These are phyloP conservation scores for Auricularia auricula-judae DNA, from an alignment of 768 basidiomycete species.

Conservation along the genomic window DNA sequence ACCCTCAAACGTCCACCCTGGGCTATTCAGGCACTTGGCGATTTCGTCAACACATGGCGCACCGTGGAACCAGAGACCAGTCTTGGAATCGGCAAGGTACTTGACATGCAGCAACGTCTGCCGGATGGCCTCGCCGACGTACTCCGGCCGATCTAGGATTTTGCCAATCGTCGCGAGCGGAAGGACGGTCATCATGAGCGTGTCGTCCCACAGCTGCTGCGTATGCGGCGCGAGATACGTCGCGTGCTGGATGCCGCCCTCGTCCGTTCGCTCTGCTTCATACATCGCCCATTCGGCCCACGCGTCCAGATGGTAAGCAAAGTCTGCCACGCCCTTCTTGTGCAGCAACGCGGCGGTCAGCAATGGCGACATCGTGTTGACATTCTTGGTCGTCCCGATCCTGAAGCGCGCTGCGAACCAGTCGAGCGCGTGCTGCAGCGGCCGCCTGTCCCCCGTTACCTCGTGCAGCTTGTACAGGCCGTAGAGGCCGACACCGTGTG, in stretches of 20 bases:
- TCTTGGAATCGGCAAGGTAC: conserved; percentile 33
- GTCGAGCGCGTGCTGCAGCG: conserved; percentile 29
- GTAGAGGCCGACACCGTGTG: conserved; percentile 33
- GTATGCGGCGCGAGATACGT: conserved; percentile 31
- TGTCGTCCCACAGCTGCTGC: conserved; percentile 48
- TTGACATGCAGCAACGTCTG: conserved; percentile 40
- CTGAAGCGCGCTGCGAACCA: conserved; percentile 42
- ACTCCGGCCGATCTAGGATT: conserved; percentile 36
- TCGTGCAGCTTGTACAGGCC: conserved; percentile 31
- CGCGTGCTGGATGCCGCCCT: conserved; percentile 37
- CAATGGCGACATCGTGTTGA: conserved; percentile 47
- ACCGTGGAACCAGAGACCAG: conserved; percentile 40
- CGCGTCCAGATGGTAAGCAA: conserved; percentile 28
- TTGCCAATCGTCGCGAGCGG: conserved; percentile 45
- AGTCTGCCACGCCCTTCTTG: conserved; percentile 24
- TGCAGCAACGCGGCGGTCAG: conserved; percentile 35
- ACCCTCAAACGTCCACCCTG: conserved; percentile 36
- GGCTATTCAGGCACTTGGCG: not conserved
- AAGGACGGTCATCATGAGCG: conserved; percentile 47
- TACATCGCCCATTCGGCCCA: conserved; percentile 46
- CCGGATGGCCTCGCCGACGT: conserved; percentile 44
- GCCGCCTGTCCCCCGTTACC: conserved; percentile 26
- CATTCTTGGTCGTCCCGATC: conserved; percentile 45
- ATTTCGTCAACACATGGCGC: conserved; percentile 6
- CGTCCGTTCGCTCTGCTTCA: conserved; percentile 35